These are phyloP conservation scores for Oenanthe javanica DNA, from an alignment of 140 eudicot genomes.

Conservation along the genomic window DNA sequence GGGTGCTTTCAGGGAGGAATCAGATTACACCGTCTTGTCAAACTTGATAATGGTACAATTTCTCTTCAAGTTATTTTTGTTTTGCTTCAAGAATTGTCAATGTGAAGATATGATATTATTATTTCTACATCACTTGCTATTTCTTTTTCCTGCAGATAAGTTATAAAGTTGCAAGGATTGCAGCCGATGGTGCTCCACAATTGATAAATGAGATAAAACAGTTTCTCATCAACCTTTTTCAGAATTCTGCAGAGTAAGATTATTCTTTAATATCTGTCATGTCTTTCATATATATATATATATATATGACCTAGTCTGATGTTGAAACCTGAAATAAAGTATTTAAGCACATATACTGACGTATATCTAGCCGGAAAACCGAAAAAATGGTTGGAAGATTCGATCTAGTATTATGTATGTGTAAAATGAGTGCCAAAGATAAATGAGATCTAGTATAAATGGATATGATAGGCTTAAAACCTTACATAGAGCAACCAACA, in stretches of 20 bases:
- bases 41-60: constrained; percentile 60
- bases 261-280: neutral
- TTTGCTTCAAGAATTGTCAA: constrained; percentile 9
- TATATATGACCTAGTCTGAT: neutral
- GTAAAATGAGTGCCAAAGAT: neutral
- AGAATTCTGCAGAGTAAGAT: constrained; percentile 73
- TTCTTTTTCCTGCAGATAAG: constrained; percentile 47
- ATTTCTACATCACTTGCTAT: neutral
- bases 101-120: too few species aligned
- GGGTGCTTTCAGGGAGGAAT: constrained; percentile 82
- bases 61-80: constrained; percentile 5
- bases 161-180: constrained; percentile 60
- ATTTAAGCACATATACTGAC: neutral
- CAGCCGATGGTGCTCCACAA: constrained; percentile 73
- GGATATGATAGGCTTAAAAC: neutral
- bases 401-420: neutral
- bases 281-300: neutral
- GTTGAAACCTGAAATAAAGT: neutral
- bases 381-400: neutral
- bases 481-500: neutral
- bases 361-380: neutral
- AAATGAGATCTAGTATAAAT: neutral
- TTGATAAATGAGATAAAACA: constrained; percentile 42
- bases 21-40: constrained; percentile 78
- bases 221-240: constrained; percentile 77